Conservation (phyloP, 2,329 filamentous ascomycete genomes). For the Alternaria arbusti region DNA sequence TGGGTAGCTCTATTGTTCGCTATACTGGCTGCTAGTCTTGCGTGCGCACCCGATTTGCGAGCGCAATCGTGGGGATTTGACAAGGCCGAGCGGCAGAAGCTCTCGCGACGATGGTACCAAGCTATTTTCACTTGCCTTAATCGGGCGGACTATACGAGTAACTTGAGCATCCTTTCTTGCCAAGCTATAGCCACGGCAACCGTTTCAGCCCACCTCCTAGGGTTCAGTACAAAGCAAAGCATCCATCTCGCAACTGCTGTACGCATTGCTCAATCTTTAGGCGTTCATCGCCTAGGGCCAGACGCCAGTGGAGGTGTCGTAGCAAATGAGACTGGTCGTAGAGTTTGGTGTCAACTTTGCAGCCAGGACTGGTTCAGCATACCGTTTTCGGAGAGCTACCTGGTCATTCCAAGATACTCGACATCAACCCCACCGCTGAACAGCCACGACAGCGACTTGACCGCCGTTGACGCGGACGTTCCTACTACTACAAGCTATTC, state of each 20-base stretch:
- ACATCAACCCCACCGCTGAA: slow-evolving; percentile 38
- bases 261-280: slow-evolving; percentile 54
- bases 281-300: slow-evolving; percentile 49
- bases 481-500: slow-evolving; percentile 44
- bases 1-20: background rate
- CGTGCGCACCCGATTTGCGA: slow-evolving; percentile 16
- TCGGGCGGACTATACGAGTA: slow-evolving; percentile 50
- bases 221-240: slow-evolving; percentile 53
- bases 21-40: background rate
- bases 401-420: slow-evolving; percentile 40
- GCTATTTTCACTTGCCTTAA: slow-evolving; percentile 52
- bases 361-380: slow-evolving; percentile 51
- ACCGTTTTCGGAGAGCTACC: slow-evolving; percentile 49
- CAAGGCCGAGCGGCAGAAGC: slow-evolving; percentile 43
- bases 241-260: slow-evolving; percentile 53
- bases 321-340: slow-evolving; percentile 40
- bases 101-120: slow-evolving; percentile 54
- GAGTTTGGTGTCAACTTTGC: slow-evolving; percentile 47
- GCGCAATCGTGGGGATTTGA: slow-evolving; percentile 52
- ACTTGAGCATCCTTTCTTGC: slow-evolving; percentile 43
- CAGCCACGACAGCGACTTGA: slow-evolving; percentile 17
- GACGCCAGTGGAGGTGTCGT: slow-evolving; percentile 2
- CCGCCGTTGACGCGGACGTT: slow-evolving; percentile 19
- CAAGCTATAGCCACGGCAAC: slow-evolving; percentile 54
- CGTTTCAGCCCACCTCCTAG: slow-evolving; percentile 54